Base-by-base conservation (phyloP, 192 early-diverging fungal species). In the Backusella sp. region DNA sequence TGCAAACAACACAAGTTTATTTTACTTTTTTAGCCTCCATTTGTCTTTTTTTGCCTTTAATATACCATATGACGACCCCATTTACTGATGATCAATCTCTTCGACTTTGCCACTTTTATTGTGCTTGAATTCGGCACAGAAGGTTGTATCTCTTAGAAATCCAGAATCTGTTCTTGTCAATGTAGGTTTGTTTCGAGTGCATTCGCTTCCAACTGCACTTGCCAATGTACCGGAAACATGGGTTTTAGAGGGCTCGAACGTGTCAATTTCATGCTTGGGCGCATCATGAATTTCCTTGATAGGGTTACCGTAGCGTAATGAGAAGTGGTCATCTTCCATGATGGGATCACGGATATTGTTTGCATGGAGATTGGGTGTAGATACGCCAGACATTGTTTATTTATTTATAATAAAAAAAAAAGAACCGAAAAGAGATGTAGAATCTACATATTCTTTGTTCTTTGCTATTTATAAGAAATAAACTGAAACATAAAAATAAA, bases 301-400 rank as follows among this genome's bases (percentile, higher is more conserved):
- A 4, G 77, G 77, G 26, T 78, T 78, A 39, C 72, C 72, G 49
- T 66, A 78, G 12, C 46, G 59, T 9, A 78, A 36, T 46, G 77
- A 78, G 21, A 78, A 78, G 36, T 73, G 71, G 8, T 73, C 72
- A 39, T 78, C 77, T 14, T 37, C 23, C 77, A 78, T 41, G 34
- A 78, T 73, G 15, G 77, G 77, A 44, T 78, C 77, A n/a, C 77
- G 62, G 7, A 35, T 42, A 34, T 72, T 46, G 15, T 23, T 53
- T 3, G 46, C 49, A n/a, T 53, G 44, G 19, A 53, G 12, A 52
- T 72, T 15, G 2, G 49, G 44, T 56, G 68, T 37, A 36, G 14
- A 28, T 62, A 23, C 56, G 11, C 56, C 56, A 62, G 26, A 62
- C 56, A 62, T 62, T n/a, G 1, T 56, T 56, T 56, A 23, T 23